phyloP scores from a whole-genome alignment of 176 grass and related monocot species.

The Rhynchospora tenuis region DNA sequence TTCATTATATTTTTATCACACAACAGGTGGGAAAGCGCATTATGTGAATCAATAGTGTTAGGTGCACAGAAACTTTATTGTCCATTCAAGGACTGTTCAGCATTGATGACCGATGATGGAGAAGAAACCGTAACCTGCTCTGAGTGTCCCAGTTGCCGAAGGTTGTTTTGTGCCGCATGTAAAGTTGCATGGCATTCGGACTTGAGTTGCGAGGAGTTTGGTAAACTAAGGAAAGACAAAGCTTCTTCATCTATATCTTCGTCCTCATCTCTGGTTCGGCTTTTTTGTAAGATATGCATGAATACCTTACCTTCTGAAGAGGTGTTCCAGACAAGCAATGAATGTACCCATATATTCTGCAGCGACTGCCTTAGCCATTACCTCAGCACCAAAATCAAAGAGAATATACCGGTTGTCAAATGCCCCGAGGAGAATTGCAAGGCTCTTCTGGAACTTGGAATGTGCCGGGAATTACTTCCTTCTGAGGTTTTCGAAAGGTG shows the following conservation, averaged over 20 bases:
- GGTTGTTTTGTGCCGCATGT: constrained; percentile 53
- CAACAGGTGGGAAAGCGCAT: constrained; percentile 43
- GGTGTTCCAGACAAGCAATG: constrained; percentile 10
- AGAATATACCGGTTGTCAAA: constrained; percentile 12
- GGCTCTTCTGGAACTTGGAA: constrained; percentile 7
- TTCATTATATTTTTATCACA: not conserved
- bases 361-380: constrained; percentile 32
- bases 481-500: not conserved
- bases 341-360: constrained; percentile 66
- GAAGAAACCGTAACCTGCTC: constrained; percentile 9
- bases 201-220: constrained; percentile 38
- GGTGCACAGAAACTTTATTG: constrained; percentile 33
- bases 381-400: constrained; percentile 45
- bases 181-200: constrained; percentile 53
- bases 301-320: constrained; percentile 20
- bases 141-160: constrained; percentile 51
- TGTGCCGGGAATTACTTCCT: constrained; percentile 14
- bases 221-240: not conserved
- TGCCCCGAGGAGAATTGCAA: constrained; percentile 54
- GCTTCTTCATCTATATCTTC: not conserved
- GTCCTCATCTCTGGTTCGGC: not conserved
- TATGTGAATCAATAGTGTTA: constrained; percentile 40
- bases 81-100: constrained; percentile 64
- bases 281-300: constrained; percentile 70
- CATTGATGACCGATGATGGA: constrained; percentile 34